Evolutionary conservation across 2,329 filamentous ascomycete genomes (phyloP).

Genomic region (Diplocarpon rosae): DNA sequence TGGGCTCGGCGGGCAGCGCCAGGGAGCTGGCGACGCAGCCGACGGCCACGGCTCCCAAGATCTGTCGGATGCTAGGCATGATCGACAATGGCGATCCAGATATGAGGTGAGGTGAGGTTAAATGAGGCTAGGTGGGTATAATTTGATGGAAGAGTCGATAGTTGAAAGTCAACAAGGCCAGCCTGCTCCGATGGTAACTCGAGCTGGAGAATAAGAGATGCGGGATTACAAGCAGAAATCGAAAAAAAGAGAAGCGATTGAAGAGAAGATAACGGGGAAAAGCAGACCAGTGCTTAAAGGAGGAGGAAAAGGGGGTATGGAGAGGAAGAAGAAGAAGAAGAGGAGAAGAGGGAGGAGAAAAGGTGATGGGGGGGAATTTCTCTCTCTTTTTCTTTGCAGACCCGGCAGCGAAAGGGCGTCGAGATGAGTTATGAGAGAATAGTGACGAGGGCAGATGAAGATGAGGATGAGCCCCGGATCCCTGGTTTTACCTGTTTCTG

Average conservation of each 20-base stretch:
- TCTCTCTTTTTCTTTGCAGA: too few species aligned
- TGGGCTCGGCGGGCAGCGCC: constrained; percentile 20
- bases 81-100: not conserved
- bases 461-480: too few species aligned
- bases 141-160: not conserved
- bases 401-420: too few species aligned
- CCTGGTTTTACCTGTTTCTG: too few species aligned
- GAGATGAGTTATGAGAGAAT: too few species aligned
- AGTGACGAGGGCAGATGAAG: too few species aligned
- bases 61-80: constrained; percentile 25
- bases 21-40: constrained; percentile 19
- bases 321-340: too few species aligned
- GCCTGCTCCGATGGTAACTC: constrained; percentile 22
- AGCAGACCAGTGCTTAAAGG: constrained; percentile 27
- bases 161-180: constrained; percentile 23
- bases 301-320: too few species aligned
- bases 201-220: constrained; percentile 1
- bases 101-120: too few species aligned
- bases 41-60: constrained; percentile 20
- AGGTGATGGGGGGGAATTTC: too few species aligned
- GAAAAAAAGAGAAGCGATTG: constrained; percentile 17
- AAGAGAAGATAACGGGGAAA: constrained; percentile 13
- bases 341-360: too few species aligned
- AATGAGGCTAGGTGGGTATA: constrained; percentile 5
- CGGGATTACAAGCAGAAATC: constrained; percentile 14